Evolutionary conservation across 345 rosid genomes (phyloP), one percentile per base, ranked within the genome.

Genomic region (Eucalyptus globulus): DNA sequence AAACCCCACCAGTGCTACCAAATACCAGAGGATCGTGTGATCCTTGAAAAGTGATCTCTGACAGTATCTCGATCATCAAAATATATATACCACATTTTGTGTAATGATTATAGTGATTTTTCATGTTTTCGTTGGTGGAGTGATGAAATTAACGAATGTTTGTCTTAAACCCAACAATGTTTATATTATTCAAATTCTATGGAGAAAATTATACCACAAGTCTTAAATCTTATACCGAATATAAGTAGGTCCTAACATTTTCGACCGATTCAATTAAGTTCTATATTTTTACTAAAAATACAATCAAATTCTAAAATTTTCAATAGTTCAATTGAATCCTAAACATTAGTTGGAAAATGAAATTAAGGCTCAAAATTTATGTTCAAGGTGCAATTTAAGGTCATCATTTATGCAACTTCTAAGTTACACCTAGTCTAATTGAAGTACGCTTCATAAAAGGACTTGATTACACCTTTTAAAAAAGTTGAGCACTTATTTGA

Each of bases 21-120:
- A 49, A 14, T 49, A 49, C 14, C 15, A 3, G 14, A 49, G 16
- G 15, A 1, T 49, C 16, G 14, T 14, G 16, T 14, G 51, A 49
- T 49, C 1, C 1, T 13, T 5, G 2, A 49, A 49, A 1, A 13
- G 6, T 5, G 50, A 49, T 49, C 2, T 49, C 12, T 14, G 1
- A 13, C 1, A 0, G 1, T 49, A 2, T 3, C 14, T 49, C 6
- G 5, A 2, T 14, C 15, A 49, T 49, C 14, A 49, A 49, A 49
- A 45, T 49, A 49, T 49, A 49, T 49, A 49, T 51, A 69, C 80
- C 21, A 16, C 24, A 34, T 17, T 69, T 53, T 22, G 40, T 69
- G 43, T 16, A 31, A 69, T 31, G 21, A 31, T 31, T 37, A 67
- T 67, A 14, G 10, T 31, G 21, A 67, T 16, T 67, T 67, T 31